Base-by-base conservation (phyloP, 2,329 filamentous ascomycete genomes). In the Botrytis sinoallii region DNA sequence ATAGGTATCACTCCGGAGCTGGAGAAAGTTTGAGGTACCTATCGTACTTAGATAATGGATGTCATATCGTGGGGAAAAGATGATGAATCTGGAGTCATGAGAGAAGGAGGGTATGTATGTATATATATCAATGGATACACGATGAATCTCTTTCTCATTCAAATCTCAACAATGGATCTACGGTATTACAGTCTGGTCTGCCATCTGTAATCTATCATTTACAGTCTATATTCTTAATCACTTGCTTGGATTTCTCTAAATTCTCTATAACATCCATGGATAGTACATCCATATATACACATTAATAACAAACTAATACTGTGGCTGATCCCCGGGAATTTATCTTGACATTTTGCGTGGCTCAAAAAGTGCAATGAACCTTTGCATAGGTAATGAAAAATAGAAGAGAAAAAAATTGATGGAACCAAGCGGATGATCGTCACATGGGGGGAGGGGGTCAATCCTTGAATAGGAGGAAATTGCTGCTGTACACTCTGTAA, bases 341-440 rank as follows among this genome's bases (percentile, higher is more conserved):
- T 20, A 18, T 16, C 29, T 32, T 32, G 48, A 57, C 32, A 55
- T 22, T 68, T 46, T 1, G 8, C 6, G 38, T 65, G 60, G 44
- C 70, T 71, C 32, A 66, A 40, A 59, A 25, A 29, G 42, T 14
- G 10, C 38, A 35, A 48, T n/a, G 0, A 10, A 25, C 1, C n/a
- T n/a, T n/a, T n/a, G n/a, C n/a, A n/a, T n/a, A n/a, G n/a, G n/a
- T n/a, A 52, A 52, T n/a, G 10, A 4, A 52, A 52, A 52, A 52
- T n/a, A 25, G 4, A n/a, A 55, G 48, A 48, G 44, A 48, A 25
- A 48, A 25, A 10, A 4, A 10, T 25, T 10, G 46, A 48, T 48
- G 20, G 46, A 48, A 25, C 46, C 46, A 48, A 55, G 40, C 67
- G 68, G 60, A 65, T 73, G 72, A 73, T 73, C 72, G 59, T 65